Evolutionary conservation across 2,329 filamentous ascomycete genomes (phyloP), one percentile per base, ranked within the genome.

Genomic region (Knoxdaviesia capensis): DNA sequence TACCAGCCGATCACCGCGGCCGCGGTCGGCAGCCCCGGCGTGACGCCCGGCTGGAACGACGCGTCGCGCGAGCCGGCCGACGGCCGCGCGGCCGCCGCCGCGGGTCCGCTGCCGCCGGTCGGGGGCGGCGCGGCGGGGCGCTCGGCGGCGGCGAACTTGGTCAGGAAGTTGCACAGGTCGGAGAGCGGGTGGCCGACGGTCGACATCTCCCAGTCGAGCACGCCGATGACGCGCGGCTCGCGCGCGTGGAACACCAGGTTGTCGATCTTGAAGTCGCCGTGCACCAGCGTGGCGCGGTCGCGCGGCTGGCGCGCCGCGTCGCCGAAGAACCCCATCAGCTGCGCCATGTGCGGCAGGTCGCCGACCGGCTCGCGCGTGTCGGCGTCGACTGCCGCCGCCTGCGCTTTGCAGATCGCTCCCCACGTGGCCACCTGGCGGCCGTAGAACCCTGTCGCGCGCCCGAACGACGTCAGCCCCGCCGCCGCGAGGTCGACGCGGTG

Each of bases 151-250:
- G 57, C 62, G 51, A 61, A 64, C 41, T 57, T 59, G 43, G 53
- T 62, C 41, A 64, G 48, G 11, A 96, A 66, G 59, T 96, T 96
- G 57, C 78, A 77, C 36, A 96, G 65, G 56, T 98, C 90, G 5
- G 82, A 88, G 28, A 96, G 71, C 1, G 90, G 90, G 57, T 98
- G 88, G n/a, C 90, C 90, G 43, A 94, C 78, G 0, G 90, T 96
- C 34, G 85, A 86, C 85, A 98, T 94, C 64, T 96, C 90, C 88
- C 88, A 96, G 62, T 98, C 90, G 5, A 96, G 63, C 43, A 96
- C 86, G 4, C 88, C 90, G 59, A 96, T 87, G 8, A 96, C 87
- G 42, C 77, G 68, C 5, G 87, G 76, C 57, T 88, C 80, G 0
- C 82, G 87, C 61, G 82, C 81, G 63, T 94, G 84, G 58, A 93